Percentiles rank a stretch among this genome's conserved stretches.
Evolutionary conservation across 2,329 filamentous ascomycete genomes (phyloP).

Genomic region (Colletotrichum trifolii): DNA sequence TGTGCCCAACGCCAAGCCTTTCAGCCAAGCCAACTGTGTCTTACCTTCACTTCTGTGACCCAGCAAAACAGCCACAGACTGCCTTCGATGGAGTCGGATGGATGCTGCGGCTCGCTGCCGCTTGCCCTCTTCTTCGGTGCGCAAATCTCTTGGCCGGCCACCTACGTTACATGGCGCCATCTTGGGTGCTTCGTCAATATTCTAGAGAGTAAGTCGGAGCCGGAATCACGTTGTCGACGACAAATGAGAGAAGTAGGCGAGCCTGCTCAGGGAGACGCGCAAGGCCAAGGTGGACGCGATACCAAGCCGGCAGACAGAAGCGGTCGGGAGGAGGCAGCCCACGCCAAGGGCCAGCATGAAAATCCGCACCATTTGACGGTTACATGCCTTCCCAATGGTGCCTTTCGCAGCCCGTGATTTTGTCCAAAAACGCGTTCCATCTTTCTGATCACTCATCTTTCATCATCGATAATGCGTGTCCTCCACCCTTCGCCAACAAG

Average conservation of each 20-base stretch:
- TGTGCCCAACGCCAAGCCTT: constrained; percentile 30
- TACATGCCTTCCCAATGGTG: constrained; percentile 3
- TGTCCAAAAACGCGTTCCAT: constrained; percentile 19
- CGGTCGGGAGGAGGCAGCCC: constrained; percentile 36
- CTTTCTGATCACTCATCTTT: constrained; percentile 15
- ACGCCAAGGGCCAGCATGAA: constrained; percentile 28
- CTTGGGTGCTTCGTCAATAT: constrained; percentile 19
- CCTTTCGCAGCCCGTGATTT: constrained; percentile 23
- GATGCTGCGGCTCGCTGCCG: constrained; percentile 16
- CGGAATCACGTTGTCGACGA: constrained; percentile 5
- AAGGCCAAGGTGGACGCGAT: constrained; percentile 13
- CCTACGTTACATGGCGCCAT: constrained; percentile 30
- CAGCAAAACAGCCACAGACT: neutral
- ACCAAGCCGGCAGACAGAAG: constrained; percentile 37
- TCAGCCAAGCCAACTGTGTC: constrained; percentile 25
- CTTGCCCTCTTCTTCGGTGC: constrained; percentile 22
- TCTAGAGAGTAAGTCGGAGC: constrained; percentile 9
- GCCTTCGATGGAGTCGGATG: constrained; percentile 6
- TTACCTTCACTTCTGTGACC: constrained; percentile 5
- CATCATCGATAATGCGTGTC: constrained; percentile 15
- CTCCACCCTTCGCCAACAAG: constrained; percentile 17
- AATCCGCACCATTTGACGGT: constrained; percentile 20
- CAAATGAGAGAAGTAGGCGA: constrained; percentile 21
- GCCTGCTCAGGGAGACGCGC: constrained; percentile 10
- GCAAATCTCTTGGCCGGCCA: constrained; percentile 33